Conservation (phyloP, 441 rosid species). For the Arabidopsis lyrata region DNA sequence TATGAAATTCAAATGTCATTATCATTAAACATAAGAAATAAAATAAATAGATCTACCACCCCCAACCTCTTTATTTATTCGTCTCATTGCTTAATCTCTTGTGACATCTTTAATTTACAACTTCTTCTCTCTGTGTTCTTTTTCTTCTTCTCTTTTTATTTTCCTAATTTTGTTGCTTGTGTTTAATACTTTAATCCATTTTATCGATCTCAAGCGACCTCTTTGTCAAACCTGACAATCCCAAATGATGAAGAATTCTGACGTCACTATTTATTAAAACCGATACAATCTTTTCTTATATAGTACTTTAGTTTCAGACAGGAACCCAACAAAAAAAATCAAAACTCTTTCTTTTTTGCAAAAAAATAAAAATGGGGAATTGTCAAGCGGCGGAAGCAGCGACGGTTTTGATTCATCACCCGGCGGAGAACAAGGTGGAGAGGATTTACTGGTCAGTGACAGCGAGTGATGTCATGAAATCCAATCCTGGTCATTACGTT, state of each 20-base stretch:
- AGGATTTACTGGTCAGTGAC: slow-evolving; percentile 79
- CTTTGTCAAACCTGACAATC: slow-evolving; percentile 45
- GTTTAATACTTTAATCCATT: not conserved
- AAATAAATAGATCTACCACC: slow-evolving; percentile 24
- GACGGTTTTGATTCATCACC: slow-evolving; percentile 80
- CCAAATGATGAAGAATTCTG: slow-evolving; percentile 23
- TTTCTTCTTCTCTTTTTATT: not conserved
- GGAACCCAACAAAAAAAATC: slow-evolving; percentile 12
- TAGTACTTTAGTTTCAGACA: slow-evolving; percentile 27
- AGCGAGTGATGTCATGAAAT: slow-evolving; percentile 73
- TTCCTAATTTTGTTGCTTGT: not conserved
- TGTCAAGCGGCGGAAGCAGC: slow-evolving; percentile 95
- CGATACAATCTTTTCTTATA: not conserved
- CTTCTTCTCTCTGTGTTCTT: slow-evolving; percentile 11
- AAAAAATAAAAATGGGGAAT: slow-evolving; percentile 66
- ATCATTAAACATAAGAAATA: slow-evolving; percentile 13
- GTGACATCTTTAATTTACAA: slow-evolving; percentile 20
- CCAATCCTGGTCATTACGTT: slow-evolving; percentile 87
- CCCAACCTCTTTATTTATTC: slow-evolving; percentile 41
- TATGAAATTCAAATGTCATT: slow-evolving; percentile 21
- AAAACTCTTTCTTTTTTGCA: not conserved
- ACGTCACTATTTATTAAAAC: slow-evolving; percentile 35
- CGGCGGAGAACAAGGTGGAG: slow-evolving; percentile 70
- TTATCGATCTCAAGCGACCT: slow-evolving; percentile 31
- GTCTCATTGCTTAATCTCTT: slow-evolving; percentile 16